Base-by-base conservation (phyloP, 495 filamentous ascomycete species). In the Penicillium parvum region DNA sequence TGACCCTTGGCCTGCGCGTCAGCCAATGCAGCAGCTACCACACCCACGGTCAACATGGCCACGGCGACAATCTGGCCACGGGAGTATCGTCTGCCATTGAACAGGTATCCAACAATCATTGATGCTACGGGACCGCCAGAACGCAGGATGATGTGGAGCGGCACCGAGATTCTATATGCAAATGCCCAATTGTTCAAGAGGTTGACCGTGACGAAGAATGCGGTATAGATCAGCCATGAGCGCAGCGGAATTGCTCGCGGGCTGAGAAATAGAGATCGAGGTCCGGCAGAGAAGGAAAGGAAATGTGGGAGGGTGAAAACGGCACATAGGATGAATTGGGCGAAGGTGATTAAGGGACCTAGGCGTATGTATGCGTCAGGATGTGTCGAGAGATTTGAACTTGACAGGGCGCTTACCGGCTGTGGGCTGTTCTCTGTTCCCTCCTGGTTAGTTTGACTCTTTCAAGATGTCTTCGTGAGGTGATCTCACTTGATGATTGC, bases 161-260 rank as follows among this genome's bases (percentile, higher is more conserved):
- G 92, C 0, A 99, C 91, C 4, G 87, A 95, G 35, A 99, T 97
- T 45, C 88, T 83, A 68, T 95, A 97, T 44, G 87, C 90, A 60
- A 99, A 97, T 5, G 92, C 92, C 73, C 90, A 91, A 55, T 99
- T 99, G 68, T 99, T 99, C 43, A 97, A 69, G 32, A 96, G 74
- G 52, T 95, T 96, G 57, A 96, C 90, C 40, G 76, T 75, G 54
- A 94, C 89, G 68, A 96, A 97, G 41, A 96, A 78, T 2, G 82
- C 65, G n/a, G 95, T 95, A 53, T 94, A 92, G 43, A 88, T 68
- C 34, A 87, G 53, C 90, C 91, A 96, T 51, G 86, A 84, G 36
- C 74, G 73, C 28, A 97, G 71, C 0, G 92, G 94, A 16, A 96
- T 86, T n/a, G 74, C 76, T 46, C 87, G 89, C 12, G 75, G 76